These are phyloP conservation scores for Mycena indigotica DNA, from an alignment of 768 basidiomycete genomes.

Conservation along the genomic window DNA sequence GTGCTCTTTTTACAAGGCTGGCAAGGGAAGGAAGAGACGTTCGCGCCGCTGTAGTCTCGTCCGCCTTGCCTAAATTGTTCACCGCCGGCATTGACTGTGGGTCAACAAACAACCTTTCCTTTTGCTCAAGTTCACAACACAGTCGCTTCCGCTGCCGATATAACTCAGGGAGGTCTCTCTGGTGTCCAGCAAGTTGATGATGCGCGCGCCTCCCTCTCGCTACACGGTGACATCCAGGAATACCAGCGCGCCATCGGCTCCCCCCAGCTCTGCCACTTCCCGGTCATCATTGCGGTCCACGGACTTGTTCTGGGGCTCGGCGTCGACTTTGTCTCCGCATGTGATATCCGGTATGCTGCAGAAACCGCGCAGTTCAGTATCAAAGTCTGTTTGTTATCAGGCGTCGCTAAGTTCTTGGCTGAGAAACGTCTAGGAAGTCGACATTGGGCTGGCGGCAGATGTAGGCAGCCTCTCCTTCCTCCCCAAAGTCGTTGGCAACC, in stretches of 20 bases:
- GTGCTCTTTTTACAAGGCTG: constrained; percentile 48
- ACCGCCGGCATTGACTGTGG: constrained; percentile 68
- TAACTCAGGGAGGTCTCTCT: constrained; percentile 8
- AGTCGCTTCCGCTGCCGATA: constrained; percentile 15
- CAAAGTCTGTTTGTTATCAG: constrained; percentile 41
- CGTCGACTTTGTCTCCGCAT: constrained; percentile 56
- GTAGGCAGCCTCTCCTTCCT: constrained; percentile 84
- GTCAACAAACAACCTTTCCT: not conserved
- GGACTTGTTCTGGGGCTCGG: constrained; percentile 60
- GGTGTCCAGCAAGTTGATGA: constrained; percentile 31
- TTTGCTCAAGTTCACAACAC: constrained; percentile 11
- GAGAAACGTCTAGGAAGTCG: constrained; percentile 91
- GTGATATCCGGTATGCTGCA: constrained; percentile 62
- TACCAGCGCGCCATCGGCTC: constrained; percentile 61
- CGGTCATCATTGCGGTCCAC: constrained; percentile 65
- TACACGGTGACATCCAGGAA: constrained; percentile 36
- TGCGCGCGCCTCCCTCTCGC: constrained; percentile 39
- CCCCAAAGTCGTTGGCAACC: constrained; percentile 76
- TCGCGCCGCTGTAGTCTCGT: constrained; percentile 58
- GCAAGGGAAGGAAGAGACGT: constrained; percentile 40
- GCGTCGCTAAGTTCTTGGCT: not conserved
- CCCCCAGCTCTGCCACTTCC: constrained; percentile 54
- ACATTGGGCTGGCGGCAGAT: constrained; percentile 85
- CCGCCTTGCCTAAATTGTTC: constrained; percentile 54
- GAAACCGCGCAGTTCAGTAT: constrained; percentile 51